Evolutionary conservation across 139 green algal genomes (phyloP), one percentile per base, ranked within the genome.

Genomic region (Ettlia oleoabundans): DNA sequence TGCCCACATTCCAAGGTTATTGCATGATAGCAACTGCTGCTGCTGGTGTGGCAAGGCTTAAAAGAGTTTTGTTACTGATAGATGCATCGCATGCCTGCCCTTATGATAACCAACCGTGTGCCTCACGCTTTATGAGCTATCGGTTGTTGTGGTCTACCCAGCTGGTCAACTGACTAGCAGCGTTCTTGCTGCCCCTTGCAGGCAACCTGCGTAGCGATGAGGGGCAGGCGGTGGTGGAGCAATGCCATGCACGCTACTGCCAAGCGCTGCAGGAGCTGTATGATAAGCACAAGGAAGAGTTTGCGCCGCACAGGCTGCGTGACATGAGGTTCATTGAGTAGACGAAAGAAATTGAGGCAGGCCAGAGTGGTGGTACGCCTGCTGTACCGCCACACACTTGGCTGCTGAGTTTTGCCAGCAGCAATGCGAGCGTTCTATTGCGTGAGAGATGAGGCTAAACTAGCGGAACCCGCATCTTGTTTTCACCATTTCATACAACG

Each of bases 121-220:
- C n/a, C n/a, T n/a, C n/a, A n/a, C n/a, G n/a, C n/a, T n/a, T n/a
- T n/a, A n/a, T n/a, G n/a, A n/a, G n/a, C n/a, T n/a, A n/a, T 24
- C 21, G 58, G 19, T 24, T 66, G 58, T 24, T 6, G 21, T n/a
- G 21, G 21, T 19, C 10, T 24, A 30, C 58, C 58, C 10, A 24
- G 58, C 6, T 66, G 58, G 21, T 24, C 58, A n/a, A 13, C 32
- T 41, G 18, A n/a, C 47, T 58, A 10, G 47, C 63, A 69, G 8
- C 21, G 7, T 28, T 40, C 63, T 7, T 69, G n/a, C 32, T 10
- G 30, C 63, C 4, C 32, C 70, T 30, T 22, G 58, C 75, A 81
- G 75, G 75, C 58, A 58, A 81, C 58, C 75, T 81, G 58, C 58
- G 58, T 58, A 81, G 75, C 75, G 75, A 71, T 26, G 75, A 55